These are phyloP conservation scores for Neurospora sp. DNA, from an alignment of 495 filamentous ascomycete genomes.

Conservation along the genomic window DNA sequence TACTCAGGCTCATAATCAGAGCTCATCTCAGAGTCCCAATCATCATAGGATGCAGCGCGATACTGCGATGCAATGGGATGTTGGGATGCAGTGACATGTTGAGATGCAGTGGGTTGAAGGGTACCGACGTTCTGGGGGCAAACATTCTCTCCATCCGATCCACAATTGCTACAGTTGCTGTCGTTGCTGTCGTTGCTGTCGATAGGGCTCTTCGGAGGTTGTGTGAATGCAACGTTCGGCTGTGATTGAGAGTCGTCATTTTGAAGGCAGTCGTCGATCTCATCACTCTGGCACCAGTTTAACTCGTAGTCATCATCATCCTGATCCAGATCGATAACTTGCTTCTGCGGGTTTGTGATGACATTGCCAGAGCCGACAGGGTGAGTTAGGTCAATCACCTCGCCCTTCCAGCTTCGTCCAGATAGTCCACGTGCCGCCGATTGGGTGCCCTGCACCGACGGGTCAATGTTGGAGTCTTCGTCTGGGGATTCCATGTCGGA, in stretches of 20 bases:
- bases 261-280: conserved; percentile 11
- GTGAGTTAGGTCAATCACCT: neutral
- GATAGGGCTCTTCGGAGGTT: neutral
- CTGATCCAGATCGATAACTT: neutral
- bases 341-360: neutral
- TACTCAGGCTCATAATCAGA: conserved; percentile 12
- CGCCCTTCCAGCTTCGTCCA: neutral
- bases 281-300: conserved; percentile 7
- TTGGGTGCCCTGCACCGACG: neutral
- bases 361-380: neutral
- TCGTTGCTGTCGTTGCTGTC: neutral
- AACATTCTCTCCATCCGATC: neutral
- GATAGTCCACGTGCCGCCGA: neutral
- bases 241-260: conserved; percentile 15
- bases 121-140: neutral
- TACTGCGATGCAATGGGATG: neutral
- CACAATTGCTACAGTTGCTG: neutral
- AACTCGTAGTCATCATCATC: neutral
- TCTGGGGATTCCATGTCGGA: conserved; percentile 8
- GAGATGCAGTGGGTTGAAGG: neutral
- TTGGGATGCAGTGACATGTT: neutral
- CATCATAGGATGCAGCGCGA: neutral
- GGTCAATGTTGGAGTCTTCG: conserved; percentile 5
- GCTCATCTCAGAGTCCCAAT: neutral
- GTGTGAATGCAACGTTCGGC: neutral